Conservation (phyloP, 208 protist species). For the Crithidia fasciculata region DNA sequence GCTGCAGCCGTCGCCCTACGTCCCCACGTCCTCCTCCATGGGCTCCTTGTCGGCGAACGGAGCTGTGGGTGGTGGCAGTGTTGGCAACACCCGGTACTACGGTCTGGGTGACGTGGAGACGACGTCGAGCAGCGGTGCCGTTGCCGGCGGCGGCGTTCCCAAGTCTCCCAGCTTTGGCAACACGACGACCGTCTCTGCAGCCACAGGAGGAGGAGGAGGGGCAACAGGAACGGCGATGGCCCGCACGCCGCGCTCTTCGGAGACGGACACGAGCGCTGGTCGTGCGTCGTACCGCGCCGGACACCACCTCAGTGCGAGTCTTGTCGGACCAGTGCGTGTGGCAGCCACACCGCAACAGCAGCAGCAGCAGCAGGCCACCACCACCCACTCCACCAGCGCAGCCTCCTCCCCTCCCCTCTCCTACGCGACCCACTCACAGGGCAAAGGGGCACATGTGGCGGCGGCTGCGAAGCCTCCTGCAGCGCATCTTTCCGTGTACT, state of each 20-base stretch:
- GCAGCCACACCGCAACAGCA: background rate
- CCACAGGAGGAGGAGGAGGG: background rate
- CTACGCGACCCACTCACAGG: background rate
- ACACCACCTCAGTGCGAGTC: background rate
- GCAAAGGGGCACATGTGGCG: background rate
- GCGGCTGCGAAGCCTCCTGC: background rate
- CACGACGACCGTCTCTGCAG: background rate
- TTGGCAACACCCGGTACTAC: constrained; percentile 1
- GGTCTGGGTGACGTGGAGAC: constrained; percentile 3
- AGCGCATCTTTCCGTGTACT: constrained; percentile 50
- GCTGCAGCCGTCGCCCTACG: background rate
- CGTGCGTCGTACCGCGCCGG: background rate
- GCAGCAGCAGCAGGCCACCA: constrained; percentile 3
- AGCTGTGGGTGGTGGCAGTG: background rate
- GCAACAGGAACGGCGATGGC: background rate
- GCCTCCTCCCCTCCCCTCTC: constrained; percentile 7
- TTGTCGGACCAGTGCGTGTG: background rate
- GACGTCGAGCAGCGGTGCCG: background rate
- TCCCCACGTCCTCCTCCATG: background rate
- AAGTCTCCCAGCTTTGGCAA: constrained; percentile 18
- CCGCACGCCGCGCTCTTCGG: constrained; percentile 18
- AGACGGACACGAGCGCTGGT: constrained; percentile 15
- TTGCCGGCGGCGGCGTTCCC: background rate
- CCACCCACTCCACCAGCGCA: background rate
- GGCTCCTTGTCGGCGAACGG: background rate